Evolutionary conservation across 768 basidiomycete genomes (phyloP), one percentile per base, ranked within the genome.

Genomic region (Lepiota subincarnata): DNA sequence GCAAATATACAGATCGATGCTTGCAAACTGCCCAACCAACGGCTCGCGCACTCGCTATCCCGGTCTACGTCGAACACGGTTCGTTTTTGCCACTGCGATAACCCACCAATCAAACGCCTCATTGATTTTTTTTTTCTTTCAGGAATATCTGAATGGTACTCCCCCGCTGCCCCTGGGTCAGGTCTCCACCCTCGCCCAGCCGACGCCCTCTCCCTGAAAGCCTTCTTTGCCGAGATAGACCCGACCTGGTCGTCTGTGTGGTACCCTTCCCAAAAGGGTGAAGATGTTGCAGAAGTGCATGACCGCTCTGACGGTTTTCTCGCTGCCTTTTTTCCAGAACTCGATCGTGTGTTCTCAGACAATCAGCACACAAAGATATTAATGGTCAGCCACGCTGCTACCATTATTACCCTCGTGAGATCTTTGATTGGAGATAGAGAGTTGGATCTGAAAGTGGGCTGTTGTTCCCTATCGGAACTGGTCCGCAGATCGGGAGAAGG

Each of bases 51-150:
- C 73, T 93, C 16, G 70, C 73, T 12, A 56, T 92, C 3, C 89
- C 91, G 0, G 79, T 93, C 48, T 86, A 79, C 57, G 79, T 87
- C 12, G 92, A 94, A 60, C 90, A 92, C 59, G 92, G 91, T 83
- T 56, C 47, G 69, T 60, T n/a, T n/a, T n/a, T n/a, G n/a, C n/a
- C n/a, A n/a, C 28, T 34, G 18, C 16, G 7, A 22, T 31, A 40
- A 20, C 16, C 31, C 11, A 36, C 8, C 11, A 5, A 19, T 44
- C 46, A 24, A 24, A 18, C 38, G 31, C 36, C 37, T 14, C 37
- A 43, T 19, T 22, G 22, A 20, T 48, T 16, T 34, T 26, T 18
- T 6, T 53, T 16, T 34, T 26, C n/a, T 6, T 53, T 12, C 56
- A 88, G 86, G 86, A 8, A 64, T 90, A 6, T 77, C 81, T 2